Conservation (phyloP, 768 basidiomycete species). For the Cystobasidium onofrii region DNA sequence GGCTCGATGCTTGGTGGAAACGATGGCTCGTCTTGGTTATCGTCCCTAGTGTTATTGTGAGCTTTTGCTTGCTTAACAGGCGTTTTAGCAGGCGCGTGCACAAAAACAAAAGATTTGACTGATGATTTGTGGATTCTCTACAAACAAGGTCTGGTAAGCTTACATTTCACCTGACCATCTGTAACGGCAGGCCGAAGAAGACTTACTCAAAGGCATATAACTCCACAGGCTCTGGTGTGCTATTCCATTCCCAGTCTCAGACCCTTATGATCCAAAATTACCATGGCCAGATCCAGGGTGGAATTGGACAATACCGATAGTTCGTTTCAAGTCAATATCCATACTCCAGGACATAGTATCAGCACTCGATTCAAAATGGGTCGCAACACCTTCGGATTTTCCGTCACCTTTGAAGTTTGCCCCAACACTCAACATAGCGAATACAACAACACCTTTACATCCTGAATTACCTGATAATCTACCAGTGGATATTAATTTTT, state of each 20-base stretch:
- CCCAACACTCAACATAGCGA: too few species aligned
- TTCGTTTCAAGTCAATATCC: background rate
- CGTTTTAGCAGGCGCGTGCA: background rate
- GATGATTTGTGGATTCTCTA: background rate
- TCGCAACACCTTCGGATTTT: too few species aligned
- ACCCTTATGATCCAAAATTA: constrained; percentile 46
- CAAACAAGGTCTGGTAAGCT: constrained; percentile 23
- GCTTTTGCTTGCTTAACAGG: too few species aligned
- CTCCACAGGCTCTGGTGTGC: constrained; percentile 45
- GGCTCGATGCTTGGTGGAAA: constrained; percentile 47
- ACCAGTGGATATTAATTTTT: constrained; percentile 48
- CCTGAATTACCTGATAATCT: constrained; percentile 32
- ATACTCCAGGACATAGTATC: background rate
- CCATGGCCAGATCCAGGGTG: constrained; percentile 38
- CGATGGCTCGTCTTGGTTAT: constrained; percentile 47
- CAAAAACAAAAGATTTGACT: background rate
- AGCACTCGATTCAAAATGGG: too few species aligned
- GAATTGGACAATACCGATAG: constrained; percentile 27
- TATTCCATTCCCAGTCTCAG: constrained; percentile 47
- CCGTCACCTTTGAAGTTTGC: too few species aligned
- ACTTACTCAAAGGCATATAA: too few species aligned
- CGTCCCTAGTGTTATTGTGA: constrained; percentile 46
- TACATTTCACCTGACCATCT: background rate
- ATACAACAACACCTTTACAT: background rate
- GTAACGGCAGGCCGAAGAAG: background rate